phyloP scores from a whole-genome alignment of 176 grass and related monocot genomes.

The Rhipidocladum racemiflorum region DNA sequence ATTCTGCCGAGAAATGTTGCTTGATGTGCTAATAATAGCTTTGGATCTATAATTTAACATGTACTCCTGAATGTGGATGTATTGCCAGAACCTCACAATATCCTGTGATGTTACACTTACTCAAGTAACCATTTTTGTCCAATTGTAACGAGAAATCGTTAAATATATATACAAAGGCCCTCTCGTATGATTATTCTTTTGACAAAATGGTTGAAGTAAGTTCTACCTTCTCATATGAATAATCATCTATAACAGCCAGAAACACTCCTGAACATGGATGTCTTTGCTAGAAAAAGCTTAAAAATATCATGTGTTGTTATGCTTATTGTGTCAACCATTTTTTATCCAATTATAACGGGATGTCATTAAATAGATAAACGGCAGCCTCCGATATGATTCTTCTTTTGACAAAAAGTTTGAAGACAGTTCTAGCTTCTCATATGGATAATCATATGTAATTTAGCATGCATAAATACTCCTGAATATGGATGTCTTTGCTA shows the following conservation, averaged over 20 bases:
- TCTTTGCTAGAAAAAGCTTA: background rate
- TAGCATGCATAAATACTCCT: background rate
- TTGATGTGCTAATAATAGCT: background rate
- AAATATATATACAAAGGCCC: background rate
- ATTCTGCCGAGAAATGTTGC: background rate
- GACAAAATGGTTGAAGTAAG: background rate
- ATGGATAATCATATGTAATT: background rate
- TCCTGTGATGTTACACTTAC: background rate
- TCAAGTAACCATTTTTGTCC: background rate
- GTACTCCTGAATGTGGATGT: background rate
- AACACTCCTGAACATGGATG: background rate
- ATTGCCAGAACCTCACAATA: background rate
- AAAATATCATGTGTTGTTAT: background rate
- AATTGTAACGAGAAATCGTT: background rate
- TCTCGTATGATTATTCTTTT: background rate
- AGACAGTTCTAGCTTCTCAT: background rate
- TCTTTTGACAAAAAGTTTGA: background rate
- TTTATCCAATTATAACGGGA: background rate
- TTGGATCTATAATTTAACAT: background rate
- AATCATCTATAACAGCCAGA: background rate
- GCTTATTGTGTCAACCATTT: background rate
- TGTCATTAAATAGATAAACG: background rate
- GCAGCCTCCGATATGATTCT: background rate
- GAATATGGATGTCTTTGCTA: background rate
- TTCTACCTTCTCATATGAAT: background rate